Percentiles rank a stretch among this genome's conserved stretches.
phyloP scores from a whole-genome alignment of 2,329 filamentous ascomycete species.

The Pseudocercospora eumusae region DNA sequence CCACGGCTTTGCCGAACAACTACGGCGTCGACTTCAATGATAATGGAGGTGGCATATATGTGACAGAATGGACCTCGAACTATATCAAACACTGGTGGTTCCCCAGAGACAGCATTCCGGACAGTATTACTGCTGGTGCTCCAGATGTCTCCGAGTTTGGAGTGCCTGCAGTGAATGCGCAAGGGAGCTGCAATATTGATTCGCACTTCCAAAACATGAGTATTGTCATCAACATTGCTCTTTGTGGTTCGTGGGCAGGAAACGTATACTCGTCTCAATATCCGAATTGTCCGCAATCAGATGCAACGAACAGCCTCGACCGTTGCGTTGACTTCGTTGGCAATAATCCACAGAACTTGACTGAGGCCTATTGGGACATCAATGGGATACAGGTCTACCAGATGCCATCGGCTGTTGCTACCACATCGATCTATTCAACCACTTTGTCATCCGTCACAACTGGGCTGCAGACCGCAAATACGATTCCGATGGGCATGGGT shows the following conservation, averaged over 20 bases:
- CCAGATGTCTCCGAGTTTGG: conserved; percentile 66
- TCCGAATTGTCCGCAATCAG: conserved; percentile 34
- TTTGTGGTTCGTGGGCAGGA: conserved; percentile 45
- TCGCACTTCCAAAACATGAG: conserved; percentile 42
- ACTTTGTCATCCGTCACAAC: conserved; percentile 31
- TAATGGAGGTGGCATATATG: conserved; percentile 40
- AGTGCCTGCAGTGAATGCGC: conserved; percentile 64
- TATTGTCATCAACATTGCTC: conserved; percentile 45
- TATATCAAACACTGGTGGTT: conserved; percentile 43
- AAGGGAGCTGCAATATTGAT: conserved; percentile 43
- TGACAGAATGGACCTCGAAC: conserved; percentile 41
- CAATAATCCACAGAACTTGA: conserved; percentile 37
- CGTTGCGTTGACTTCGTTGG: conserved; percentile 41
- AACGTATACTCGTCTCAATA: conserved; percentile 34
- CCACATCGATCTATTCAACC: conserved; percentile 33
- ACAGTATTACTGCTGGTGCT: conserved; percentile 45
- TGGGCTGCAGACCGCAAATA: conserved; percentile 26
- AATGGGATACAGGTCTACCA: conserved; percentile 47
- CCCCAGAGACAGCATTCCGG: conserved; percentile 38
- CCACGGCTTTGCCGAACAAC: conserved; percentile 35
- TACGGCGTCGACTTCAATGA: conserved; percentile 39
- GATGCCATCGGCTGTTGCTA: conserved; percentile 29
- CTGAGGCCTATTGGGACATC: conserved; percentile 46
- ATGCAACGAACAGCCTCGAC: conserved; percentile 23
- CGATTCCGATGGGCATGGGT: conserved; percentile 34